phyloP scores from a whole-genome alignment of 2,329 filamentous ascomycete species.

The Xylariales sp. region DNA sequence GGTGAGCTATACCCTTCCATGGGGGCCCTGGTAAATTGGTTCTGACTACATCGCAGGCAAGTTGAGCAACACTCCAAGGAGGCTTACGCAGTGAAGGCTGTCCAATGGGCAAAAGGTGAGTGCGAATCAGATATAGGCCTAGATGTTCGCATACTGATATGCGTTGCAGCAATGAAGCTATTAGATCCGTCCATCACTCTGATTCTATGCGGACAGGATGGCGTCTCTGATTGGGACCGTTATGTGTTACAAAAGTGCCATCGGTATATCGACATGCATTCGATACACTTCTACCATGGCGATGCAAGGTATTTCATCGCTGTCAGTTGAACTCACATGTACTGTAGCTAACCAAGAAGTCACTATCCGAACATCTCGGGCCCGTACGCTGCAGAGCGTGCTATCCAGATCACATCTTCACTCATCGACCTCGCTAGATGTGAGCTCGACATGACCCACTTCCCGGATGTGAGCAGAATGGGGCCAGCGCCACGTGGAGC shows the following conservation, averaged over 20 bases:
- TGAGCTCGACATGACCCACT: conserved; percentile 56
- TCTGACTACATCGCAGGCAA: conserved; percentile 1
- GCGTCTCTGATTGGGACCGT: conserved; percentile 66
- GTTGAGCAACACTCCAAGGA: conserved; percentile 65
- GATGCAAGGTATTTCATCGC: conserved; percentile 1
- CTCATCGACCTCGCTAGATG: conserved; percentile 71
- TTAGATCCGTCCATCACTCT: conserved; percentile 64
- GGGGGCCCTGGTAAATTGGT: background rate
- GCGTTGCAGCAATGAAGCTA: conserved; percentile 53
- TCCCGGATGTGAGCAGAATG: conserved; percentile 33
- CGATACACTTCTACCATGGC: conserved; percentile 65
- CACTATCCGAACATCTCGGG: conserved; percentile 7
- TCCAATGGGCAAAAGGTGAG: conserved; percentile 62
- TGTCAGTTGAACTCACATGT: too few species aligned
- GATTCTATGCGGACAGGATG: conserved; percentile 71
- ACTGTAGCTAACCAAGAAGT: too few species aligned
- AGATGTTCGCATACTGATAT: background rate
- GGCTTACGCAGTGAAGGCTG: conserved; percentile 63
- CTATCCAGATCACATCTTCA: conserved; percentile 63
- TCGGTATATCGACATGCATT: conserved; percentile 71
- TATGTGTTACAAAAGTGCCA: conserved; percentile 68
- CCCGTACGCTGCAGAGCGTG: conserved; percentile 57
- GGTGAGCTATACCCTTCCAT: conserved; percentile 38
- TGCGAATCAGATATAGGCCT: background rate
- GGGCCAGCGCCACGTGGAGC: background rate